Conservation (phyloP, 345 rosid genomes). For the Linum lewisii region DNA sequence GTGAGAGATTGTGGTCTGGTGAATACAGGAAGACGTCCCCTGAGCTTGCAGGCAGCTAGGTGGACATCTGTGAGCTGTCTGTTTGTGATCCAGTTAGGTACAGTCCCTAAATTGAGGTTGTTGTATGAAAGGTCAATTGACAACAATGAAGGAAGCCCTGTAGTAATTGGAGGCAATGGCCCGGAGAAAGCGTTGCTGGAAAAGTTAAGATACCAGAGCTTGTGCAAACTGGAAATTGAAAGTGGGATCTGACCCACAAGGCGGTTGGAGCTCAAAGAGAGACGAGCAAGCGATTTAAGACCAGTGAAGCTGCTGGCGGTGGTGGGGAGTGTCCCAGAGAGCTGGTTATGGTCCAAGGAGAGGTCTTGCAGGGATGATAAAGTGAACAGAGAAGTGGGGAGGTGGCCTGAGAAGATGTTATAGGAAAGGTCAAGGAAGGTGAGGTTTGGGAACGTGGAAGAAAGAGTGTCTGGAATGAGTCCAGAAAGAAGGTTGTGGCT, state of each 20-base stretch:
- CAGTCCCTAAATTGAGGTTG: conserved; percentile 51
- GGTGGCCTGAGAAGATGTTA: conserved; percentile 49
- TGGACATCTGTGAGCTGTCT: conserved; percentile 49
- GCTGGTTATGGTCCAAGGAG: conserved; percentile 53
- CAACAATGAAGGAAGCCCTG: conserved; percentile 52
- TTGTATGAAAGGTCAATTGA: conserved; percentile 82
- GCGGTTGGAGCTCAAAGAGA: conserved; percentile 52
- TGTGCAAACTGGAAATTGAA: conserved; percentile 51
- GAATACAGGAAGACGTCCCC: conserved; percentile 60
- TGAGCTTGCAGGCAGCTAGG: conserved; percentile 74
- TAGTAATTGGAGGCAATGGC: conserved; percentile 50
- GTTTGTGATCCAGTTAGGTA: conserved; percentile 66
- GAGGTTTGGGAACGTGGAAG: conserved; percentile 38
- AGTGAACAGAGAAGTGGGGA: conserved; percentile 53
- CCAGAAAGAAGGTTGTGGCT: conserved; percentile 69
- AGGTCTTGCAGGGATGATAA: conserved; percentile 43
- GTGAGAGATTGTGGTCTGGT: conserved; percentile 47
- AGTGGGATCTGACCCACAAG: conserved; percentile 60
- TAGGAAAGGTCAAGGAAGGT: conserved; percentile 54
- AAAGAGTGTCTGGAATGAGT: conserved; percentile 35
- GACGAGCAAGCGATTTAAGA: conserved; percentile 57
- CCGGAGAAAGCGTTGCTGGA: conserved; percentile 65
- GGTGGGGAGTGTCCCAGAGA: conserved; percentile 56
- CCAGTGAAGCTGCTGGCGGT: conserved; percentile 57
- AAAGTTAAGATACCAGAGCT: conserved; percentile 81